Evolutionary conservation across 768 basidiomycete species (phyloP), one percentile per base, ranked within the genome.

Genomic region (Neoboletus brunneissimus): DNA sequence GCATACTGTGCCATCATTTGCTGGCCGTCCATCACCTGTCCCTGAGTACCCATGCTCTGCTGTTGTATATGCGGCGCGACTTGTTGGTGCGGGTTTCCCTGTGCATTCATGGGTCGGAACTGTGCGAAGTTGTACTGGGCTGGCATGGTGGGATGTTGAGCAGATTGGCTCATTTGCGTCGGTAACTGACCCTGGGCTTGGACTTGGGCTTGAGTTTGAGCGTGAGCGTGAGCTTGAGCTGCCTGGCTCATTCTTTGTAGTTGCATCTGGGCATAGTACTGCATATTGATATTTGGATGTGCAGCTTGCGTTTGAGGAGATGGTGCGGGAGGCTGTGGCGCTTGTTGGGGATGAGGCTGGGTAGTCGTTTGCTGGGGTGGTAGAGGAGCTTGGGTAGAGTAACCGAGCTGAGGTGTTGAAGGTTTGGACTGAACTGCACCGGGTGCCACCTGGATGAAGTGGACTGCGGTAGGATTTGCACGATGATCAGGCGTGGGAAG

Each of bases 111-210:
- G 1, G 73, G 65, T 23, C 76, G 73, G 52, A 72, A 59, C 22
- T 74, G 76, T 5, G 73, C 43, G 7, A 73, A 71, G 46, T 64
- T 76, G 56, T 76, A 77, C 55, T 72, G 70, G 48, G 32, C 57
- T 13, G 58, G 27, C 42, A 73, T 60, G 48, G 52, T 31, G 0
- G 67, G 55, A 58, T 71, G 73, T 45, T 67, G 71, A 31, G 62
- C 18, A 15, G 53, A 52, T 52, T 71, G 72, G 25, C 35, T 22
- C 51, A 70, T 61, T 47, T 69, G 71, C 22, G 48, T 29, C 18
- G 65, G 56, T 42, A 73, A 32, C 20, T 69, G 64, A 60, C 45
- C 40, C 64, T 72, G 57, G 58, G 61, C 53, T 53, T 72, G 58
- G 23, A 35, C 40, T 15, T 67, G 65, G 27, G 43, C 62, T 52